These are phyloP conservation scores for Calocybe gambosa DNA, from an alignment of 1,284 basidiomycete species.

Conservation along the genomic window DNA sequence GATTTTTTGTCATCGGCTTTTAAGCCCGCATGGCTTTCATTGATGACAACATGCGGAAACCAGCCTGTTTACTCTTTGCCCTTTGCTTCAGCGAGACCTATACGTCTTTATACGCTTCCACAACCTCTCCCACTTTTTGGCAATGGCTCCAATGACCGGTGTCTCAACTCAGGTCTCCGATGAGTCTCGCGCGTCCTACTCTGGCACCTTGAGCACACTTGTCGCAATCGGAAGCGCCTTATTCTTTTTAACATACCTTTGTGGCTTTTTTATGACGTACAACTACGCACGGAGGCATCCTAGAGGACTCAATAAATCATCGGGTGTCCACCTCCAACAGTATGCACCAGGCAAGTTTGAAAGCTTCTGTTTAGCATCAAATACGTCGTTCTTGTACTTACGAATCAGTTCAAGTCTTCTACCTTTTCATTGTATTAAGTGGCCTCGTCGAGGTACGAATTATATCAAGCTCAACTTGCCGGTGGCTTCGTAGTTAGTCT, in stretches of 20 bases:
- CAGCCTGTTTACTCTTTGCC: neutral
- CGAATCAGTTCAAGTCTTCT: conserved; percentile 28
- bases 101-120: neutral
- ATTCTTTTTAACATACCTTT: conserved; percentile 33
- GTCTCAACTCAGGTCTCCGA: conserved; percentile 1
- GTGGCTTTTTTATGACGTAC: conserved; percentile 40
- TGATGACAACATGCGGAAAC: too few relatives aligned
- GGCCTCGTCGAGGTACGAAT: conserved; percentile 42
- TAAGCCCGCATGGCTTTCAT: neutral
- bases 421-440: conserved; percentile 41
- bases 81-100: neutral
- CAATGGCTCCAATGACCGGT: neutral
- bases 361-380: conserved; percentile 6
- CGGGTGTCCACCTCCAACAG: conserved; percentile 36
- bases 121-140: neutral
- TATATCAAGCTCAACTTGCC: neutral
- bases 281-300: conserved; percentile 38
- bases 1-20: too few relatives aligned
- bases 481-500: neutral
- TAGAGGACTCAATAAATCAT: conserved; percentile 41
- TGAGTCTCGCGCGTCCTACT: conserved; percentile 19
- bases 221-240: conserved; percentile 40
- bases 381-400: neutral
- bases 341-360: conserved; percentile 49
- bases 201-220: conserved; percentile 33